Evolutionary conservation across 768 basidiomycete genomes (phyloP), one percentile per base, ranked within the genome.

Genomic region (Rhizopogon vulgaris): DNA sequence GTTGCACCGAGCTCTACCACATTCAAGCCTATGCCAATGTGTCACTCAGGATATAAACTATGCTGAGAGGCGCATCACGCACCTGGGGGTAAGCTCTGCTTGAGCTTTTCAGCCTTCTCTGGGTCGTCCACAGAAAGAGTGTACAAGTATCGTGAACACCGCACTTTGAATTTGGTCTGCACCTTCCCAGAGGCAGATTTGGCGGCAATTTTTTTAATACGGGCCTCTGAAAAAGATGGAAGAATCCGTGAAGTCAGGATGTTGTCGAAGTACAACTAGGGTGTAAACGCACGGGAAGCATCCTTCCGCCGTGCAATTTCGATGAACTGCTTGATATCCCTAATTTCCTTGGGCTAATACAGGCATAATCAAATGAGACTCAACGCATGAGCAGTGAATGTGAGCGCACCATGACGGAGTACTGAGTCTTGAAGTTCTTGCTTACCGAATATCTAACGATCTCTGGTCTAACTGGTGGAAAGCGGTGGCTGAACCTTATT

Each of bases 261-360:
- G n/a, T 18, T 25, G 17, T 53, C 32, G 25, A 17, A 17, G 10
- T 3, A 30, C n/a, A 17, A 34, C 9, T 3, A 15, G n/a, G 12
- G 25, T 15, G 14, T 24, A 39, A 37, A 86, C 94, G 72, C 67
- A 96, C 95, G 84, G 55, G 82, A 83, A 59, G 96, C 96, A 82
- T 96, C 95, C 82, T 93, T 95, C 77, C 95, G 85, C 78, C 86
- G 85, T 51, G 94, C 87, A 71, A 95, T 91, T 77, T 93, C 87
- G 72, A 98, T 90, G 78, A 98, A 97, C 73, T 90, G 80, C 79
- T 98, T 99, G 82, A 98, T 97, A 74, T 98, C 94, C 63, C 81
- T 79, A 77, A 99, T 85, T 84, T 97, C 90, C 77, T 96, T 94
- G 55, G 95, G 94, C 95, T 97, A 65, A 3, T 4, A 24, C 6